A percentile compares a stretch with the other conserved stretches of the same genome.
phyloP scores from a whole-genome alignment of 2,329 filamentous ascomycete species.

The Pseudocercospora vitis region DNA sequence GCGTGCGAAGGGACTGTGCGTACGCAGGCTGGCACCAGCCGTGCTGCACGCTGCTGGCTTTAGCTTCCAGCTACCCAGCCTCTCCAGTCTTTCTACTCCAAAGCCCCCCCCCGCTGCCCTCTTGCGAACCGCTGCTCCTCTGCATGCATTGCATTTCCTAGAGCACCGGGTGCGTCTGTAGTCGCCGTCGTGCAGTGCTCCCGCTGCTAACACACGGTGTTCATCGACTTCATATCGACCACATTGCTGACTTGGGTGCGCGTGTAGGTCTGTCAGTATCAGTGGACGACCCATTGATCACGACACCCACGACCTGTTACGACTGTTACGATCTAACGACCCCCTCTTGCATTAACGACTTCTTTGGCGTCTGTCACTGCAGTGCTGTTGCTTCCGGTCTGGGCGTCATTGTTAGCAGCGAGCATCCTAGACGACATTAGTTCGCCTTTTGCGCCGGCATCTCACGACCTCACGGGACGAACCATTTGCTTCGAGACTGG shows the following conservation, averaged over 20 bases:
- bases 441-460: slow-evolving; percentile 14
- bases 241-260: slow-evolving; percentile 23
- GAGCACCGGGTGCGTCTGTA: slow-evolving; percentile 38
- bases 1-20: slow-evolving; percentile 17
- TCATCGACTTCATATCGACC: slow-evolving; percentile 19
- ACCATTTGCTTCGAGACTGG: slow-evolving; percentile 14
- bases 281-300: slow-evolving; percentile 33
- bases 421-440: slow-evolving; percentile 27
- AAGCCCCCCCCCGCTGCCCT: slow-evolving; percentile 33
- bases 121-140: slow-evolving; percentile 34
- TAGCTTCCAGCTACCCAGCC: slow-evolving; percentile 34
- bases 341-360: slow-evolving; percentile 39
- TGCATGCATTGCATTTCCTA: slow-evolving; percentile 40
- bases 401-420: slow-evolving; percentile 30
- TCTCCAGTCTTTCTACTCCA: slow-evolving; percentile 31
- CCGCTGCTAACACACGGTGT: slow-evolving; percentile 25
- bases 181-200: slow-evolving; percentile 36
- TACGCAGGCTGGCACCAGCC: slow-evolving; percentile 21
- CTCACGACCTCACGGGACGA: slow-evolving; percentile 22
- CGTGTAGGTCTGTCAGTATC: slow-evolving; percentile 28
- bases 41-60: slow-evolving; percentile 18
- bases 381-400: slow-evolving; percentile 26
- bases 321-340: slow-evolving; percentile 38
- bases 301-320: slow-evolving; percentile 36
- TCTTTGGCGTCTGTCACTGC: slow-evolving; percentile 33